phyloP scores from a whole-genome alignment of 371 early-diverging fungal species.

The Rhizopus arrhizus region DNA sequence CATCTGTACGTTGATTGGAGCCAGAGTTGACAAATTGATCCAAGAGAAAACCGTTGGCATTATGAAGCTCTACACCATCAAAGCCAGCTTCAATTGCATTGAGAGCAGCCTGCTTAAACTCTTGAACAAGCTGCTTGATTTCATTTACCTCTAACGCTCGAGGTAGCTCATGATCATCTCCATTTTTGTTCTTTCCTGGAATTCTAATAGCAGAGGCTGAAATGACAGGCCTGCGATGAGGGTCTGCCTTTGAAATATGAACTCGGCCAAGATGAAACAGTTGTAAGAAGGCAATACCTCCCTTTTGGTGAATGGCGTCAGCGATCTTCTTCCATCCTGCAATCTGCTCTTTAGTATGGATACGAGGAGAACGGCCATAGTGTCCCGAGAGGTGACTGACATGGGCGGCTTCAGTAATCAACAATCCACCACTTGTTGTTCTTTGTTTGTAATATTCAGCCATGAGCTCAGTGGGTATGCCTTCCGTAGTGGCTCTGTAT shows the following conservation, averaged over 20 bases:
- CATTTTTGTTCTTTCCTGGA: constrained; percentile 7
- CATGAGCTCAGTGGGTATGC: constrained; percentile 42
- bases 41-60: constrained; percentile 64
- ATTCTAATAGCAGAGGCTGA: constrained; percentile 38
- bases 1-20: constrained; percentile 39
- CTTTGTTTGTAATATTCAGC: constrained; percentile 61
- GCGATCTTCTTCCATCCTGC: constrained; percentile 55
- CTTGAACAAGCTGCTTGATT: constrained; percentile 37
- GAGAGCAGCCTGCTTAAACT: constrained; percentile 44
- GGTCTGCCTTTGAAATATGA: constrained; percentile 5
- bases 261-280: constrained; percentile 50
- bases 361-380: constrained; percentile 38
- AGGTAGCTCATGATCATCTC: constrained; percentile 14
- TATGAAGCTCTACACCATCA: constrained; percentile 69
- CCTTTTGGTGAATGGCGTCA: constrained; percentile 56
- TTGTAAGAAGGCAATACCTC: constrained; percentile 56
- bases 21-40: constrained; percentile 49
- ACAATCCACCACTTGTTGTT: constrained; percentile 52
- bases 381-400: constrained; percentile 37
- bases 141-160: constrained; percentile 33
- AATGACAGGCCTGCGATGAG: constrained; percentile 26
- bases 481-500: constrained; percentile 31
- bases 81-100: constrained; percentile 55
- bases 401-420: constrained; percentile 57
- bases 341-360: constrained; percentile 50